A percentile compares a stretch with the other conserved stretches of the same genome.
phyloP scores from a whole-genome alignment of 805 yeast genomes.

The Candida manassasensis region DNA sequence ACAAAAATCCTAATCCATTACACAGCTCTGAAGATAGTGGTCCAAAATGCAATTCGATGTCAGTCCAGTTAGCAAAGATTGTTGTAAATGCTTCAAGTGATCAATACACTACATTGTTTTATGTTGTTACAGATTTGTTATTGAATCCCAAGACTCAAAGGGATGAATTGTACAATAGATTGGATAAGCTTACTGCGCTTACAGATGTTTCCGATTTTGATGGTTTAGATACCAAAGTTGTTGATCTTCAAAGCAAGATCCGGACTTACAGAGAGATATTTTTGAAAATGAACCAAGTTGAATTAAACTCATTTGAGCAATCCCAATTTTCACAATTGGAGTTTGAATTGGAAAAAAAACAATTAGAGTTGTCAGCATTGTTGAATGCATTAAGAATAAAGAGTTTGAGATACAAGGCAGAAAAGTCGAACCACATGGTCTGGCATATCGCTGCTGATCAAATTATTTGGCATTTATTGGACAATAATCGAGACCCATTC shows the following conservation, averaged over 20 bases:
- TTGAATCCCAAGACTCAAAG: conserved; percentile 22
- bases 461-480: conserved; percentile 65
- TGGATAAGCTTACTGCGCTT: conserved; percentile 33
- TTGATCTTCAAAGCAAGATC: conserved; percentile 27
- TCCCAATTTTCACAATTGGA: conserved; percentile 20
- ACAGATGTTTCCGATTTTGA: conserved; percentile 33
- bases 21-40: conserved; percentile 26
- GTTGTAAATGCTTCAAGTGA: conserved; percentile 35
- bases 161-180: conserved; percentile 33
- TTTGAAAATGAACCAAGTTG: conserved; percentile 32
- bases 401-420: conserved; percentile 15
- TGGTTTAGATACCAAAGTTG: conserved; percentile 28
- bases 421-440: conserved; percentile 16
- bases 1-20: conserved; percentile 49
- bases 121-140: conserved; percentile 31
- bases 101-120: conserved; percentile 35
- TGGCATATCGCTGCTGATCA: conserved; percentile 50
- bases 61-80: conserved; percentile 31
- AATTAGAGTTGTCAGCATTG: conserved; percentile 29
- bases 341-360: conserved; percentile 29
- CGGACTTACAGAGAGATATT: conserved; percentile 30
- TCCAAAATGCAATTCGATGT: conserved; percentile 24
- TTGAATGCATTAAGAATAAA: conserved; percentile 27
- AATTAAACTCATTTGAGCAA: conserved; percentile 16
- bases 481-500: conserved; percentile 56